These are phyloP conservation scores for Phytophthora niederhauseri DNA, from an alignment of 352 stramenopile genomes.

Conservation along the genomic window DNA sequence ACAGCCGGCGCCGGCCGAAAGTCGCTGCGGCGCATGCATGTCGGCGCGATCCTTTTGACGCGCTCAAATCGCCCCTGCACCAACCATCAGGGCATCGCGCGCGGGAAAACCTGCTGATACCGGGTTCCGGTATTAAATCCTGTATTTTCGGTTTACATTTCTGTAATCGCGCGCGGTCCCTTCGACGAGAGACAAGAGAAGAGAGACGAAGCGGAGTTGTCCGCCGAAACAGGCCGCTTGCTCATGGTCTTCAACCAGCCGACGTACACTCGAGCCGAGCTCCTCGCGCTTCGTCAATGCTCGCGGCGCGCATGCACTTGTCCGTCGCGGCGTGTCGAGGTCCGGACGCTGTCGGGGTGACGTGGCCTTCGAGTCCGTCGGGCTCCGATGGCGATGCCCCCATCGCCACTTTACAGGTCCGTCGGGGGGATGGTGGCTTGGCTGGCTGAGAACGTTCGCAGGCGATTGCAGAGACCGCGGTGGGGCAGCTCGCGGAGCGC, in stretches of 20 bases:
- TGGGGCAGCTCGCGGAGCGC: neutral
- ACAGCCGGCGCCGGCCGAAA: constrained; percentile 6
- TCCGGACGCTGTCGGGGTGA: neutral
- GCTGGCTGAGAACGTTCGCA: constrained; percentile 4
- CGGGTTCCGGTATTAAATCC: no score
- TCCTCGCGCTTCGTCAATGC: neutral
- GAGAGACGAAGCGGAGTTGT: constrained; percentile 4
- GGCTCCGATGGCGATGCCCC: neutral
- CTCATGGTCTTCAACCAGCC: constrained; percentile 3
- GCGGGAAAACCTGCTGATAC: no score
- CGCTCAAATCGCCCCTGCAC: constrained; percentile 27
- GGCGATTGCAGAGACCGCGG: neutral
- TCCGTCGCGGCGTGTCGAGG: neutral
- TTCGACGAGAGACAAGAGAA: constrained; percentile 2
- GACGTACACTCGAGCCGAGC: neutral
- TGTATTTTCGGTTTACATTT: no score
- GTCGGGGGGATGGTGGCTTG: constrained; percentile 1
- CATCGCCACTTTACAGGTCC: no score
- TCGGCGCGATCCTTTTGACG: constrained; percentile 1
- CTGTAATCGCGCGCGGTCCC: constrained; percentile 1
- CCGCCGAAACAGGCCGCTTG: neutral
- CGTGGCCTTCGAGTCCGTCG: neutral
- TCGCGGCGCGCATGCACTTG: neutral
- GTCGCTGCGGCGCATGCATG: neutral
- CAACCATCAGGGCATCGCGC: neutral